Conservation (phyloP, 768 basidiomycete genomes). For the Rhizopogon vinicolor region DNA sequence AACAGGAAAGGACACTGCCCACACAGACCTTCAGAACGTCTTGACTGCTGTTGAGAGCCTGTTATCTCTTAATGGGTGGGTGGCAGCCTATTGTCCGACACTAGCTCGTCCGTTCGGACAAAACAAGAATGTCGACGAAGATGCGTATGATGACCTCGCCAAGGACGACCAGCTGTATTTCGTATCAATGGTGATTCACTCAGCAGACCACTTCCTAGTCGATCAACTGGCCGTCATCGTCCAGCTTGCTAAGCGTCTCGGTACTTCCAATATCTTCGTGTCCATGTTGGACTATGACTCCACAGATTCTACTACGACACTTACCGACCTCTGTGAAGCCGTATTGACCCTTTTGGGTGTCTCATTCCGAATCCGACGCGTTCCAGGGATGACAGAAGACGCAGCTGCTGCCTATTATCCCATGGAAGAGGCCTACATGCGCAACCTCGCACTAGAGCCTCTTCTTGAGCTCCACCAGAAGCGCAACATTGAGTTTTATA, state of each 20-base stretch:
- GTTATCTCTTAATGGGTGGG: conserved; percentile 97
- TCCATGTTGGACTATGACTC: conserved; percentile 98
- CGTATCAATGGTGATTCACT: conserved; percentile 93
- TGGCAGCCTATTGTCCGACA: conserved; percentile 91
- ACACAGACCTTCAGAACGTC: conserved; percentile 88
- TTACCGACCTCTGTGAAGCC: conserved; percentile 92
- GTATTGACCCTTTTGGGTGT: conserved; percentile 91
- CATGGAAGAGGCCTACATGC: conserved; percentile 88
- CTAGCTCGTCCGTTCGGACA: conserved; percentile 93
- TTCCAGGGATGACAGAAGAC: conserved; percentile 89
- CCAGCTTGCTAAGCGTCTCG: conserved; percentile 88
- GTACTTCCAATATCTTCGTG: conserved; percentile 87
- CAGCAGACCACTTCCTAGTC: conserved; percentile 97
- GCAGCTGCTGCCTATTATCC: conserved; percentile 91
- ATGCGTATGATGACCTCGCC: conserved; percentile 86
- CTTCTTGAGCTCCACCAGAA: conserved; percentile 75
- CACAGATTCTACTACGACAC: conserved; percentile 89
- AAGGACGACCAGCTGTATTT: conserved; percentile 85
- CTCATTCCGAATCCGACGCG: conserved; percentile 88
- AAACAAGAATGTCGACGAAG: conserved; percentile 65
- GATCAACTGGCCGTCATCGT: conserved; percentile 98
- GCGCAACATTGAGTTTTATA: conserved; percentile 76
- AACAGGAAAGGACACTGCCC: conserved; percentile 72
- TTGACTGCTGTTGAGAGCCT: conserved; percentile 88
- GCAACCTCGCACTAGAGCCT: conserved; percentile 91